Evolutionary conservation across 306 rosid genomes (phyloP).

Genomic region (Malus asiatica): DNA sequence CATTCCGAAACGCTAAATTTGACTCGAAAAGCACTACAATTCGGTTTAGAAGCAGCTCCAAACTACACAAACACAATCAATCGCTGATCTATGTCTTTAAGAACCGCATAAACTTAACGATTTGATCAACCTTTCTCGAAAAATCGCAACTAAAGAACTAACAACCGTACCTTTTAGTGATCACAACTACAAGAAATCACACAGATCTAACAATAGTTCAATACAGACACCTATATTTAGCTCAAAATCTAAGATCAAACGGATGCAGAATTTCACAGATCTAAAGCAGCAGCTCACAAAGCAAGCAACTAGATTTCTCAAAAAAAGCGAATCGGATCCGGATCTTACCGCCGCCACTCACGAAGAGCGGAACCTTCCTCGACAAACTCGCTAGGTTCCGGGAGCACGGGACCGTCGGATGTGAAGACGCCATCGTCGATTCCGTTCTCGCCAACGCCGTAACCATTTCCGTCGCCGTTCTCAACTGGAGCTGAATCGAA

Average conservation of each 20-base stretch:
- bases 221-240: neutral
- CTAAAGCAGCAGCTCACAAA: neutral
- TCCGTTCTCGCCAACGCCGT: constrained; percentile 31
- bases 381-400: constrained; percentile 73
- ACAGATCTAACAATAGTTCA: constrained; percentile 18
- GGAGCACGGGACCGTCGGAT: constrained; percentile 85
- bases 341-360: constrained; percentile 94
- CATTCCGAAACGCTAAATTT: neutral
- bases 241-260: neutral
- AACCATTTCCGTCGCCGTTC: constrained; percentile 68
- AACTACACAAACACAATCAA: neutral
- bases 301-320: neutral
- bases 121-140: neutral
- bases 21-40: neutral
- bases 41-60: neutral
- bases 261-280: constrained; percentile 2
- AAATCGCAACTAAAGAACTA: neutral
- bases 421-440: constrained; percentile 48
- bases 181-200: neutral
- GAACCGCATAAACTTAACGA: neutral
- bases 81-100: neutral
- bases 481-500: constrained; percentile 51
- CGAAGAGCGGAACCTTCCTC: constrained; percentile 94
- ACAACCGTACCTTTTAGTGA: neutral
- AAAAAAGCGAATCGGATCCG: constrained; percentile 6